Conservation (phyloP, 805 yeast genomes). For the Sugiyamaella americana region DNA sequence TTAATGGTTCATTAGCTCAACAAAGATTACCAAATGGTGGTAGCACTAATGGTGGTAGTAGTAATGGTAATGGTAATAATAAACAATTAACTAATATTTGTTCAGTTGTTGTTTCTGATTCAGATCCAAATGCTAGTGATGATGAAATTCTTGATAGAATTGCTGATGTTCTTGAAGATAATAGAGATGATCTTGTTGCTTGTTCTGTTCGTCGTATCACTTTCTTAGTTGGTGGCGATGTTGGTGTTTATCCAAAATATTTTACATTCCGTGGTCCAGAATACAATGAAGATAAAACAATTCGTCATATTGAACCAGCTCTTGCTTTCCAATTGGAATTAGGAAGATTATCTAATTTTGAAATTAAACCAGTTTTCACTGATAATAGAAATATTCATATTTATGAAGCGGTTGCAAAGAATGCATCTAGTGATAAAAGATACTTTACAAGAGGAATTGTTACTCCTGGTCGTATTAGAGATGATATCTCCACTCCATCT, state of each 20-base stretch:
- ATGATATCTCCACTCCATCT: constrained; percentile 87
- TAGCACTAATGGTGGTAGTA: constrained; percentile 15
- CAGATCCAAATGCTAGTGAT: constrained; percentile 71
- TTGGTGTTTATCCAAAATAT: constrained; percentile 90
- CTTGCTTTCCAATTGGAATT: constrained; percentile 95
- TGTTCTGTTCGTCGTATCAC: constrained; percentile 88
- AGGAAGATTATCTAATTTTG: constrained; percentile 88
- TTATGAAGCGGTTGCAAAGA: constrained; percentile 93
- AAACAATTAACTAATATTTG: constrained; percentile 62
- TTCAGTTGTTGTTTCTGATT: constrained; percentile 66
- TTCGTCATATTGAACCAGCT: constrained; percentile 98
- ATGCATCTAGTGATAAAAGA: constrained; percentile 87
- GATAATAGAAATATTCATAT: constrained; percentile 97
- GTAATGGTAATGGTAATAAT: constrained; percentile 3
- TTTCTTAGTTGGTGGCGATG: constrained; percentile 74
- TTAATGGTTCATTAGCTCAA: constrained; percentile 41
- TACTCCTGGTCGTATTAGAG: constrained; percentile 91
- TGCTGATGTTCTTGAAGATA: constrained; percentile 57
- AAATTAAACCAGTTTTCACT: constrained; percentile 89
- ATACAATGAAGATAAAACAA: constrained; percentile 80
- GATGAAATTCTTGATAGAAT: constrained; percentile 60
- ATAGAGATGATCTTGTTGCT: constrained; percentile 60
- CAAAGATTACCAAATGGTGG: constrained; percentile 34
- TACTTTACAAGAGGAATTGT: constrained; percentile 96
- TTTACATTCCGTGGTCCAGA: constrained; percentile 90